Conservation (phyloP, 352 stramenopile genomes). For the Elongisporangium undulatum region DNA sequence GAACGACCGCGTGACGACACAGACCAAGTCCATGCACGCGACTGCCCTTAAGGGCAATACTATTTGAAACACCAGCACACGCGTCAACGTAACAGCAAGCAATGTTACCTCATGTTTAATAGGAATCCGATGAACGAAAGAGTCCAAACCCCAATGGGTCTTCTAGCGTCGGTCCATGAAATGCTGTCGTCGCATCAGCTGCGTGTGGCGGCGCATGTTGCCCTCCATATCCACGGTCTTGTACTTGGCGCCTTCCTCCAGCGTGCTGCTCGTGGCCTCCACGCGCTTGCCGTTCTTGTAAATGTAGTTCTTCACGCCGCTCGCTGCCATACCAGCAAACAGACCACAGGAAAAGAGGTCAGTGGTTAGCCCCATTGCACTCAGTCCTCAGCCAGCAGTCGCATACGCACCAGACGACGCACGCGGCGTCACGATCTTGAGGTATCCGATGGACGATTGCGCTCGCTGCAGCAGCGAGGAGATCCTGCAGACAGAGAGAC, state of each 20-base stretch:
- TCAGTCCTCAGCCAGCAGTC: not conserved
- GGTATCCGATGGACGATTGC: constrained; percentile 76
- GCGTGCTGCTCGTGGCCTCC: constrained; percentile 36
- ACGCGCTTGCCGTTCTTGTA: constrained; percentile 81
- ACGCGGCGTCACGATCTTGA: constrained; percentile 85
- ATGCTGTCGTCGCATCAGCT: constrained; percentile 77
- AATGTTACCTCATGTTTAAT: not conserved
- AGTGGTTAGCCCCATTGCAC: not conserved
- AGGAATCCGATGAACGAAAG: not conserved
- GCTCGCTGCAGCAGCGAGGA: constrained; percentile 65
- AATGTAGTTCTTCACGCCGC: constrained; percentile 73
- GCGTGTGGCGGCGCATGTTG: constrained; percentile 66
- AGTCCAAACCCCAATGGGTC: too few species aligned
- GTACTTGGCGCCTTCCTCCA: constrained; percentile 57
- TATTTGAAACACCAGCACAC: too few species aligned
- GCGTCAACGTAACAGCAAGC: too few species aligned
- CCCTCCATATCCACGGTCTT: constrained; percentile 69
- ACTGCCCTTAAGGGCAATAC: constrained; percentile 29
- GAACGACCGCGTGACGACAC: constrained; percentile 60
- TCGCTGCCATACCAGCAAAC: constrained; percentile 22
- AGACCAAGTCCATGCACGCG: constrained; percentile 60
- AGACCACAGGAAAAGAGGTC: constrained; percentile 2
- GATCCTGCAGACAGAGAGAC: constrained; percentile 25
- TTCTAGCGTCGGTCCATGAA: constrained; percentile 77
- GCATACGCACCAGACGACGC: constrained; percentile 33